Base-by-base conservation (phyloP, 2,329 filamentous ascomycete genomes). In the Colletotrichum neosansevieriae region DNA sequence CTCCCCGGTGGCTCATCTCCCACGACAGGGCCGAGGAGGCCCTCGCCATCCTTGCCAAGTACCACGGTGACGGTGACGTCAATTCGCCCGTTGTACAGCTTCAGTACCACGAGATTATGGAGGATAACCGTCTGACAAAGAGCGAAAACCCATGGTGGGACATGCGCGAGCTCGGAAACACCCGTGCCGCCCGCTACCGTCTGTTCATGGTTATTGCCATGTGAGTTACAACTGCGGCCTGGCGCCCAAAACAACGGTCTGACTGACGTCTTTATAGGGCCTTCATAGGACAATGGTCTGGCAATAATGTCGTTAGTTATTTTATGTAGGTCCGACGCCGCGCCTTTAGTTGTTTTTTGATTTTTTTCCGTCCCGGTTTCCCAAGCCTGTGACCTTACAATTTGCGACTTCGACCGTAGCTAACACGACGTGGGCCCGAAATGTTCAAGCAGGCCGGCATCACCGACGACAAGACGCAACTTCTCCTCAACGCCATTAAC, bases 1-100 rank as follows among this genome's bases (percentile, higher is more conserved):
- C 84, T 3, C 87, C 87, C 7, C 85, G 90, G 63, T 94, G 92
- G 91, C 86, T 95, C 38, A 92, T 94, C 74, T 81, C 34, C 77
- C 82, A 89, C 69, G 84, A 88, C 70, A 83, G 86, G 29, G 79
- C 83, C 12, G 86, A 89, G 21, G 82, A 89, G 70, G 88, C 87
- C 1, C 78, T 85, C 13, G 80, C 82, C 10, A 84, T 87, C 17
- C 81, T 91, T 67, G 82, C 84, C 17, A 87, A 86, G 71, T 90
- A 86, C 72, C 89, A 89, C 71, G 87, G 85, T 13, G 83, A 90
- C 58, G 88, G 86, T 2, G 82, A 88, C 71, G 81, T 81, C 1
- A 77, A 79, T 59, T 84, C 82, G 0, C 81, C 83, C 0, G 79
- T 88, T 57, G 86, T 88, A 3, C 82, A 85, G 72, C 79, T 88